Conservation (phyloP, 129 eudicot species). For the Erigeron canadensis region DNA sequence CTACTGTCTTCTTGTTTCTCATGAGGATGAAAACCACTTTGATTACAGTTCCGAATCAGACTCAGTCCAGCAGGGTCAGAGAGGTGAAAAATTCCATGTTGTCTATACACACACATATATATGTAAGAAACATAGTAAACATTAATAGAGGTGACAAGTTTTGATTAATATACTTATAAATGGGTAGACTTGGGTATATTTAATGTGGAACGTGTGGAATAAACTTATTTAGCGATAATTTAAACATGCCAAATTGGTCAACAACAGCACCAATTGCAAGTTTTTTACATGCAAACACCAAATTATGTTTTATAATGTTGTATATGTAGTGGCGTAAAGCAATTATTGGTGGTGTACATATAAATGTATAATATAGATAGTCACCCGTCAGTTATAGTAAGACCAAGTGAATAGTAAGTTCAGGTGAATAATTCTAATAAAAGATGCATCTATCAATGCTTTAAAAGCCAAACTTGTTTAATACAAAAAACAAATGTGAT, state of each 20-base stretch:
- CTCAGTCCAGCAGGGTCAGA: conserved; percentile 93
- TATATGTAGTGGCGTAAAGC: no score
- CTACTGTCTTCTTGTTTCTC: conserved; percentile 94
- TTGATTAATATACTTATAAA: not conserved
- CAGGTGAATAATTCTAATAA: not conserved
- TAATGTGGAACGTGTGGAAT: not conserved
- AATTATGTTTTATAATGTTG: no score
- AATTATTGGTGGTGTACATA: no score
- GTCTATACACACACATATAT: conserved; percentile 71
- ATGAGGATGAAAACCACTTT: conserved; percentile 97
- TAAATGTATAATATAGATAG: no score
- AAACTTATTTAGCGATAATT: not conserved
- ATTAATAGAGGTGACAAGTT: not conserved
- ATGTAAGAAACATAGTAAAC: not conserved
- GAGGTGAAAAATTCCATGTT: conserved; percentile 95
- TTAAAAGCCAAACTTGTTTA: not conserved
- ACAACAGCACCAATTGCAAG: not conserved
- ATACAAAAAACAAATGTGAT: not conserved
- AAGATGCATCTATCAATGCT: not conserved
- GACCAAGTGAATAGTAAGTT: not conserved
- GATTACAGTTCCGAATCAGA: conserved; percentile 78
- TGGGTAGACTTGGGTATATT: not conserved
- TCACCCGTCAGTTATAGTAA: no score
- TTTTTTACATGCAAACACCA: no score
- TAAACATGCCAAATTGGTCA: not conserved